A percentile compares a stretch with the other conserved stretches of the same genome.
These are phyloP conservation scores for Juglanconis oblonga DNA, from an alignment of 2,329 filamentous ascomycete species.

Conservation along the genomic window DNA sequence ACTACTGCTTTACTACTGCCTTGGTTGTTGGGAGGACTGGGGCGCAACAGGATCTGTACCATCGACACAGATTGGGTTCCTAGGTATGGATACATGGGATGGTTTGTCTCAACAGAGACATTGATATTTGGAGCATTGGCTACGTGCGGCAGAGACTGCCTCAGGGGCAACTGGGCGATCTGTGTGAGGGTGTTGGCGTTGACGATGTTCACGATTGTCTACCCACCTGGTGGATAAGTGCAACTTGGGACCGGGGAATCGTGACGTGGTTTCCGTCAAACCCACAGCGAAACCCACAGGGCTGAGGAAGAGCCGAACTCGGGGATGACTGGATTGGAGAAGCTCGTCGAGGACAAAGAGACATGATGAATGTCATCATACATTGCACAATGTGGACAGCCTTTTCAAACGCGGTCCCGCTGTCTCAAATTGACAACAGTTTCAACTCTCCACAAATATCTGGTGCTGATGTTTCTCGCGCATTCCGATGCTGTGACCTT, in stretches of 20 bases:
- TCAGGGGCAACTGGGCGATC: neutral
- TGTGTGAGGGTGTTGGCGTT: neutral
- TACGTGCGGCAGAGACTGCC: neutral
- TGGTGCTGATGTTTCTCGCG: neutral
- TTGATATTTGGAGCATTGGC: neutral
- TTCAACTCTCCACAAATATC: constrained; percentile 6
- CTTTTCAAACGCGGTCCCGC: constrained; percentile 4
- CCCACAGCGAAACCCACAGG: neutral
- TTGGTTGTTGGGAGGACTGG: neutral
- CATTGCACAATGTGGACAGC: constrained; percentile 11
- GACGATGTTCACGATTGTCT: neutral
- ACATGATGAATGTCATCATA: neutral
- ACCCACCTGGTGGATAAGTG: neutral
- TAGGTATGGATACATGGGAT: neutral
- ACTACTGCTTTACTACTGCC: neutral
- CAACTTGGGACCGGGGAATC: neutral
- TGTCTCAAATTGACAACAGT: constrained; percentile 13
- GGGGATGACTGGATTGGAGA: neutral
- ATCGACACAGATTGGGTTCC: neutral
- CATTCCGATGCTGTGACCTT: neutral
- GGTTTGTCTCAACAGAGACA: neutral
- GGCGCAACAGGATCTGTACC: neutral
- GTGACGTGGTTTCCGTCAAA: neutral
- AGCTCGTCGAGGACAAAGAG: neutral
- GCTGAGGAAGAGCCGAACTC: constrained; percentile 3